Evolutionary conservation across 345 rosid genomes (phyloP), one percentile per base, ranked within the genome.

Genomic region (Hibiscus syriacus): DNA sequence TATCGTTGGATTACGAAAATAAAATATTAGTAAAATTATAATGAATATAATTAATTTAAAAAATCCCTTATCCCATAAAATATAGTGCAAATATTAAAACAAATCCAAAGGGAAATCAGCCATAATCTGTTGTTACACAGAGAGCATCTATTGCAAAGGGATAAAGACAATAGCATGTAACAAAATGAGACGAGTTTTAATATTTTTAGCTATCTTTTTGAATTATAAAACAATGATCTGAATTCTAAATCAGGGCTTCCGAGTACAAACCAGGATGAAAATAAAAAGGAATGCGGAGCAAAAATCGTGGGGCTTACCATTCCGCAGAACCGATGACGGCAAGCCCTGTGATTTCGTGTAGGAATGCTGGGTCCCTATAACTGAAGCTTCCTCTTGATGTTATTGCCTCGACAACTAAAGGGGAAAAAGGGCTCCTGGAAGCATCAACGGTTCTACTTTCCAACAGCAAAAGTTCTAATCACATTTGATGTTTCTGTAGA

Each of bases 401-500:
- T 74, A 72, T 64, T 75, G 50, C 75, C 58, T 72, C 72, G n/a
- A 68, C 38, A 71, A 57, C 66, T 68, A 65, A 66, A 38, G 41
- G 10, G 10, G 10, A 2, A 45, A 45, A 55, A 67, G 36, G 46
- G 74, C 75, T 55, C 70, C 0, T 49, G 76, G 77, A 80, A 79
- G 80, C 71, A 64, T 56, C 55, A 20, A 41, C 20, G 29, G 70
- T 75, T 68, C 73, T 7, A 25, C 19, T 52, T 74, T 17, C 32
- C 54, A 22, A 6, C 14, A 9, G 10, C 22, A 12, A 30, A 7
- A 45, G 34, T 43, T 72, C 82, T 86, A 92, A 78, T 92, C 98
- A 73, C 96, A 90, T 76, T 92, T 90, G 82, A 92, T 92, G 90
- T 90, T 90, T 77, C 90, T 90, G 26, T 50, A 50, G 26, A 50